Evolutionary conservation across 306 rosid species (phyloP), one percentile per base, ranked within the genome.

Genomic region (Geum urbanum): DNA sequence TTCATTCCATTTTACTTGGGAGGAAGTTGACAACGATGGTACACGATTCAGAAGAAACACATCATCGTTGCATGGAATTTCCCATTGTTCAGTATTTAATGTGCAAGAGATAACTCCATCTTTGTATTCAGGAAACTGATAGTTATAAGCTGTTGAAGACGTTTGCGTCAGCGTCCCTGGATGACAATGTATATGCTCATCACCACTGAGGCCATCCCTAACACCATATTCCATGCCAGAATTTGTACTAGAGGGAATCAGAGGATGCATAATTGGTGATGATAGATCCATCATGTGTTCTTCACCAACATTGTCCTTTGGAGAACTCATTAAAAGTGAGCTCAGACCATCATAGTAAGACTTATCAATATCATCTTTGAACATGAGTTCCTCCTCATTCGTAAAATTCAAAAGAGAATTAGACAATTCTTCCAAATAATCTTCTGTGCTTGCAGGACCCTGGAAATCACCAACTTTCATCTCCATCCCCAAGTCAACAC

Each of bases 341-440:
- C 89, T 94, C 72, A 95, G 71, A 46, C 91, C 96, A 51, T 95
- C 97, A 75, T 83, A 91, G 82, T 83, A 88, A 47, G 95, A 83
- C 75, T 82, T 91, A 75, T 86, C 96, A 73, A 91, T 76, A 68
- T 74, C 91, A 35, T 84, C 97, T 62, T 82, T 82, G 66, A 80
- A 74, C 75, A 71, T 77, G 45, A 87, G 85, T 72, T 90, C 98
- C 64, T 95, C 99, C 74, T 95, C 99, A 32, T 82, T 85, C 43
- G 90, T 81, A 67, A 91, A 87, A 83, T 89, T 80, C 60, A 89
- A 77, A 71, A 91, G 96, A 22, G 95, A 83, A 80, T 91, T 78
- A 63, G 99, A 87, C 80, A 91, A 55, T 72, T 89, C 95, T 50
- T 70, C 95, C 78, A 91, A 70, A 89, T 90, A 88, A 76, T 66